These are phyloP conservation scores for Silene latifolia DNA, from an alignment of 148 eudicot species.

Conservation along the genomic window DNA sequence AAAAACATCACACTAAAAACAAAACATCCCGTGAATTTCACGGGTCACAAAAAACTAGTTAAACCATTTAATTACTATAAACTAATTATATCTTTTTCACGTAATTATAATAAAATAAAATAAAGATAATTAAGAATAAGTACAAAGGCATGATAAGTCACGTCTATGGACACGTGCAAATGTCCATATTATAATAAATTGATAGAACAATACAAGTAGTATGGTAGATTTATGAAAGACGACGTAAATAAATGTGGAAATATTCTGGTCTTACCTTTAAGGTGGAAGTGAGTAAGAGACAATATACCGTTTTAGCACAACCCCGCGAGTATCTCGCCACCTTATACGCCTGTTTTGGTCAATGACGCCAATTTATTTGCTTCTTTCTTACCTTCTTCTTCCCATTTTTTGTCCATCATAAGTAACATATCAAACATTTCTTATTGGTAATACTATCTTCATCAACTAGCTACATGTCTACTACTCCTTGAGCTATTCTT, in stretches of 20 bases:
- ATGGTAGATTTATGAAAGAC: too few relatives aligned
- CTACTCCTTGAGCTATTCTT: too few relatives aligned
- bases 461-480: too few relatives aligned
- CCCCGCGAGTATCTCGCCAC: constrained; percentile 33
- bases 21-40: too few relatives aligned
- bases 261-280: neutral
- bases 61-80: too few relatives aligned
- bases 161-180: constrained; percentile 26
- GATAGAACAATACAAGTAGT: too few relatives aligned
- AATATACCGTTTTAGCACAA: constrained; percentile 16
- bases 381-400: neutral
- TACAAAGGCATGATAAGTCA: constrained; percentile 29
- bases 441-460: too few relatives aligned
- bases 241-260: neutral
- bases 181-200: too few relatives aligned
- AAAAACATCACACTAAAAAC: too few relatives aligned
- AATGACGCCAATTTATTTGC: neutral
- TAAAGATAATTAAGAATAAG: neutral
- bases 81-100: too few relatives aligned
- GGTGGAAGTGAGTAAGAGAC: neutral
- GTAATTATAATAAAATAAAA: neutral
- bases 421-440: too few relatives aligned
- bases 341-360: constrained; percentile 20
- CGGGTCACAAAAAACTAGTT: too few relatives aligned
- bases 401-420: neutral